Evolutionary conservation across 768 basidiomycete species (phyloP).

Genomic region (Porphyrellus cyaneotinctus): DNA sequence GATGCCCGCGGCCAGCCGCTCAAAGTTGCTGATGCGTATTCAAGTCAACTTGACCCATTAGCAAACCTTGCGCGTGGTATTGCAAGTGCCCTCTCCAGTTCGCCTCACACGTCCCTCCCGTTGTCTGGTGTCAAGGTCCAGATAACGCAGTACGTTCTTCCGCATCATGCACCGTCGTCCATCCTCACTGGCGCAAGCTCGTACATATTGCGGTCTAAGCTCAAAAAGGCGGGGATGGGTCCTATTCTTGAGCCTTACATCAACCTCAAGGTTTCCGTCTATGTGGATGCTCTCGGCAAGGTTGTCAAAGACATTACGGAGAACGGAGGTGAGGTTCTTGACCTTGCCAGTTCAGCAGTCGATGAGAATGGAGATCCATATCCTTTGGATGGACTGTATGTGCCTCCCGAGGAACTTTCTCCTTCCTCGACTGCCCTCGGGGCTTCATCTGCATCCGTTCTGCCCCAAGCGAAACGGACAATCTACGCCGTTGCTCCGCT

Average conservation of each 20-base stretch:
- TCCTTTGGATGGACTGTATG: slow-evolving; percentile 61
- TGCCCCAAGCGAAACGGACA: slow-evolving; percentile 53
- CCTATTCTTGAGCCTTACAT: slow-evolving; percentile 79
- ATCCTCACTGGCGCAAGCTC: slow-evolving; percentile 64
- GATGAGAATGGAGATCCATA: slow-evolving; percentile 42
- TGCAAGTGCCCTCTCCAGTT: slow-evolving; percentile 66
- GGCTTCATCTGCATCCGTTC: slow-evolving; percentile 26
- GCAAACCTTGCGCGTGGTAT: slow-evolving; percentile 65
- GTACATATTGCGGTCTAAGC: slow-evolving; percentile 55
- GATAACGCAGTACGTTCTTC: slow-evolving; percentile 42
- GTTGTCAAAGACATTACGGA: slow-evolving; percentile 84
- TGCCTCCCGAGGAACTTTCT: slow-evolving; percentile 73
- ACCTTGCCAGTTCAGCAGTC: slow-evolving; percentile 43
- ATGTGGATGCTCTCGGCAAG: slow-evolving; percentile 66
- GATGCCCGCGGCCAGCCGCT: slow-evolving; percentile 50
- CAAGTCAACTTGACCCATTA: slow-evolving; percentile 41
- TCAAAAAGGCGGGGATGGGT: slow-evolving; percentile 64
- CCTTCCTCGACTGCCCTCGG: slow-evolving; percentile 51
- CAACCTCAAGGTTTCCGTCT: slow-evolving; percentile 60
- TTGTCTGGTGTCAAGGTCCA: slow-evolving; percentile 61
- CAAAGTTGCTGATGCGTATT: slow-evolving; percentile 46
- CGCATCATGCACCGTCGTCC: slow-evolving; percentile 43
- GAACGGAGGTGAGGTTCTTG: slow-evolving; percentile 72
- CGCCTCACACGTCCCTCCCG: slow-evolving; percentile 72
- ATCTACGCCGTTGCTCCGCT: slow-evolving; percentile 71